These are phyloP conservation scores for Fusarium chuoi DNA, from an alignment of 2,329 filamentous ascomycete genomes.

Conservation along the genomic window DNA sequence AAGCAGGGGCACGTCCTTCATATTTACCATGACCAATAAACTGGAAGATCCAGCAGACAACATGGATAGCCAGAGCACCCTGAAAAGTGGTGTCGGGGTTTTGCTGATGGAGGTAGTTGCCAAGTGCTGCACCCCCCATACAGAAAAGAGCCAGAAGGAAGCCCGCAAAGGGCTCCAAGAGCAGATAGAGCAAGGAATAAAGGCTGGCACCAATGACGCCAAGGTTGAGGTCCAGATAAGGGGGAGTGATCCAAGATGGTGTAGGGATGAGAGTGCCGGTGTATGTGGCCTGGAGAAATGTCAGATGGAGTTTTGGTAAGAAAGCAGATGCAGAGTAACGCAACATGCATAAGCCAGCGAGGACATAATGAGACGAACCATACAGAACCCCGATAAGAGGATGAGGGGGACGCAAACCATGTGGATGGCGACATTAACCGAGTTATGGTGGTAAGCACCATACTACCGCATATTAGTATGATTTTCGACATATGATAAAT, in stretches of 20 bases:
- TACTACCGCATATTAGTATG: conserved; percentile 65
- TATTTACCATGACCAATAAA: conserved; percentile 92
- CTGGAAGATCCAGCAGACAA: conserved; percentile 85
- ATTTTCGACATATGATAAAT: background rate
- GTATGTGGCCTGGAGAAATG: conserved; percentile 64
- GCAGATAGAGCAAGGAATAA: conserved; percentile 84
- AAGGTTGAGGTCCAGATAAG: conserved; percentile 73
- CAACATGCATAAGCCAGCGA: background rate
- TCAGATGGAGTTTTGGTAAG: conserved; percentile 5
- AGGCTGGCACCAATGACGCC: conserved; percentile 72
- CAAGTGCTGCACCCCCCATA: conserved; percentile 76
- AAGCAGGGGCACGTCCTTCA: conserved; percentile 86
- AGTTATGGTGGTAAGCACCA: conserved; percentile 83
- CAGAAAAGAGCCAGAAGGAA: conserved; percentile 80
- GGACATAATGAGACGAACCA: conserved; percentile 64
- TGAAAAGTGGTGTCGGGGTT: conserved; percentile 61
- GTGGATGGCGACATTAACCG: conserved; percentile 81
- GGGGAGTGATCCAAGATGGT: conserved; percentile 73
- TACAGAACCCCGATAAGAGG: conserved; percentile 74
- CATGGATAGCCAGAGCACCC: conserved; percentile 72
- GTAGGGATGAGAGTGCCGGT: conserved; percentile 71
- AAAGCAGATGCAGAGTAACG: background rate
- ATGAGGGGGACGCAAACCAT: conserved; percentile 83
- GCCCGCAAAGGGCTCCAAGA: conserved; percentile 94
- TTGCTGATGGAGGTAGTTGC: conserved; percentile 77